A percentile compares a stretch with the other conserved stretches of the same genome.
These are phyloP conservation scores for Saccharomycopsis hybrid DNA, from an alignment of 1,139 yeast species.

Conservation along the genomic window DNA sequence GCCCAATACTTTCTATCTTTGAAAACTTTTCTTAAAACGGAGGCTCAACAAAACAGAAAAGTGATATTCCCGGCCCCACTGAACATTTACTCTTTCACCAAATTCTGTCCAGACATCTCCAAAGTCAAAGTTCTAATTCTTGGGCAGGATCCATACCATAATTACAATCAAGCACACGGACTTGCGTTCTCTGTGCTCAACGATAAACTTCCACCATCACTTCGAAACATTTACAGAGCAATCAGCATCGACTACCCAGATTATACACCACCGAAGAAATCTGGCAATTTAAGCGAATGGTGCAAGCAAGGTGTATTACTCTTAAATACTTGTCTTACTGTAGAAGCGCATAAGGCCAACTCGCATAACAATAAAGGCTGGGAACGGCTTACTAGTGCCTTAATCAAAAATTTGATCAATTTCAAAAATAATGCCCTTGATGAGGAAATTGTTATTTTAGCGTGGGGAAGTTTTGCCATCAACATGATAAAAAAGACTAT, in stretches of 20 bases:
- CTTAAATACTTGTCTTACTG: slow-evolving; percentile 86
- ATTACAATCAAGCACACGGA: slow-evolving; percentile 91
- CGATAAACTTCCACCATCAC: slow-evolving; percentile 83
- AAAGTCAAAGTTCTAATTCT: slow-evolving; percentile 70
- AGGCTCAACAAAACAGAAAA: slow-evolving; percentile 31
- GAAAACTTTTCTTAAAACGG: slow-evolving; percentile 39
- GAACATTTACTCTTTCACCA: slow-evolving; percentile 91
- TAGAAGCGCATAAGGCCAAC: slow-evolving; percentile 87
- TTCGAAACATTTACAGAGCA: slow-evolving; percentile 80
- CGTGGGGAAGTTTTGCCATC: slow-evolving; percentile 96
- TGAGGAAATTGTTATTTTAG: slow-evolving; percentile 66
- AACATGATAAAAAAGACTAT: slow-evolving; percentile 40
- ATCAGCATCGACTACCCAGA: slow-evolving; percentile 66
- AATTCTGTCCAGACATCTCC: slow-evolving; percentile 65
- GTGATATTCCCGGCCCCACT: slow-evolving; percentile 66
- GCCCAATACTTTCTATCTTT: slow-evolving; percentile 80
- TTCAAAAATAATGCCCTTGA: slow-evolving; percentile 30
- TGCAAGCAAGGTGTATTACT: slow-evolving; percentile 82
- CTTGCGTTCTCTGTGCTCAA: slow-evolving; percentile 74
- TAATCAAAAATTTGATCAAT: slow-evolving; percentile 45
- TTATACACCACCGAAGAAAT: slow-evolving; percentile 48
- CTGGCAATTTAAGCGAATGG: slow-evolving; percentile 78
- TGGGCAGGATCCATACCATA: slow-evolving; percentile 98
- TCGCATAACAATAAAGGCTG: slow-evolving; percentile 91
- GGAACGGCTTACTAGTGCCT: slow-evolving; percentile 82